Evolutionary conservation across 306 rosid species (phyloP).

Genomic region (apple (Malus domestica)): DNA sequence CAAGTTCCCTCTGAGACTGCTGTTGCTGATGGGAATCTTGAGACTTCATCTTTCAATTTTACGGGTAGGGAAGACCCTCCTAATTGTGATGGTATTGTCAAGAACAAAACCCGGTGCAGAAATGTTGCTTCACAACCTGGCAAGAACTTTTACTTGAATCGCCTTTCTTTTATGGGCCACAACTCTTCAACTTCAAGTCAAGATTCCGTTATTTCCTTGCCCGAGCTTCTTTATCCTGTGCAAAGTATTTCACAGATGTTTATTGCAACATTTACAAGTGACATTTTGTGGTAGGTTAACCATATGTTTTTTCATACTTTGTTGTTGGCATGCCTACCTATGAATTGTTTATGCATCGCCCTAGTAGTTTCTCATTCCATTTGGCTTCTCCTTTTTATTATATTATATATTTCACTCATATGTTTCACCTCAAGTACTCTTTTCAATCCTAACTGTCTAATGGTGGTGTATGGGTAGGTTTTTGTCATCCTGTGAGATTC

Average conservation of each 20-base stretch:
- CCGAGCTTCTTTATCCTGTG: conserved; percentile 63
- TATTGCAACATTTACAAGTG: conserved; percentile 74
- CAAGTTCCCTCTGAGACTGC: conserved; percentile 8
- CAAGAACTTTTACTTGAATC: conserved; percentile 57
- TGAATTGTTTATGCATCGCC: neutral
- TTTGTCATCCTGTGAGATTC: conserved; percentile 60
- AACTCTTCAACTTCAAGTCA: conserved; percentile 20
- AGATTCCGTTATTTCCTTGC: conserved; percentile 40
- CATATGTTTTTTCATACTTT: neutral
- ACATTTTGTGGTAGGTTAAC: conserved; percentile 55
- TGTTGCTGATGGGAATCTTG: conserved; percentile 5
- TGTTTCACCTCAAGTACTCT: neutral
- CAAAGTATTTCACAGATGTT: conserved; percentile 53
- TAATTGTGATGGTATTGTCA: conserved; percentile 14
- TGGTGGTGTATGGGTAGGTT: conserved; percentile 44
- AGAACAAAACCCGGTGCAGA: neutral
- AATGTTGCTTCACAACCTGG: conserved; percentile 44
- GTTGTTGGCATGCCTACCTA: neutral
- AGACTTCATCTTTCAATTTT: conserved; percentile 3
- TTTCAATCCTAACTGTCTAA: conserved; percentile 4
- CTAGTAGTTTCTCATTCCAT: neutral
- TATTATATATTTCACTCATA: too few species aligned
- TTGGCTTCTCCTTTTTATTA: neutral
- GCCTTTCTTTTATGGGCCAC: conserved; percentile 32
- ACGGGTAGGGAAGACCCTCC: conserved; percentile 12